Percentiles rank a stretch among this genome's conserved stretches.
Evolutionary conservation across 331 rosid species (phyloP).

Genomic region (Cucumis variabilis): DNA sequence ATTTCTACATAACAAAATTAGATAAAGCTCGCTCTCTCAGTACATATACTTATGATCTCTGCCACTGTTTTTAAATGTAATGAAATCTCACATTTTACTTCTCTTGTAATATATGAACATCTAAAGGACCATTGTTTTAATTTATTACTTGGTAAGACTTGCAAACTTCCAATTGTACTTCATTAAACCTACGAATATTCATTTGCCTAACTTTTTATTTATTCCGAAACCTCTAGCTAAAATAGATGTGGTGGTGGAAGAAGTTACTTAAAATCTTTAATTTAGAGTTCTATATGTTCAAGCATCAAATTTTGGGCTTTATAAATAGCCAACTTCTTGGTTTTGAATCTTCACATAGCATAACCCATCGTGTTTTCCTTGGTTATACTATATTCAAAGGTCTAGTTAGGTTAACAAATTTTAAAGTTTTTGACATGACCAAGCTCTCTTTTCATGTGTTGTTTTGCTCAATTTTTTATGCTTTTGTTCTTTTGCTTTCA

Average conservation of each 20-base stretch:
- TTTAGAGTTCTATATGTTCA: not conserved
- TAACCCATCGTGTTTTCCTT: not conserved
- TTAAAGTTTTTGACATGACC: not conserved
- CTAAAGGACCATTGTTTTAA: not conserved
- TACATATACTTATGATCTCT: no score
- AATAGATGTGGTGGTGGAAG: not conserved
- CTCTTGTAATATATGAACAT: not conserved
- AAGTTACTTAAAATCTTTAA: not conserved
- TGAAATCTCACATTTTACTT: no score
- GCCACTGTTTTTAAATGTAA: no score
- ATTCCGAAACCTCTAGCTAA: not conserved
- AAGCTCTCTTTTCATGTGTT: not conserved
- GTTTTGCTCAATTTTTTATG: not conserved
- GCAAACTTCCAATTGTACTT: not conserved
- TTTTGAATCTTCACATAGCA: no score
- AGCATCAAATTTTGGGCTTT: not conserved
- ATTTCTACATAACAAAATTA: no score
- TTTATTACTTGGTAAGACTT: not conserved
- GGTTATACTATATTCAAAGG: not conserved
- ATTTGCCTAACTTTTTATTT: not conserved
- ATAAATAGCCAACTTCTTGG: no score
- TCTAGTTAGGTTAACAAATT: no score
- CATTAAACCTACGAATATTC: not conserved
- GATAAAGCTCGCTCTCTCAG: no score
- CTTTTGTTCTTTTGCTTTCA: not conserved